Conservation (phyloP, 208 protist species). For the Wallacemonas sp. region DNA sequence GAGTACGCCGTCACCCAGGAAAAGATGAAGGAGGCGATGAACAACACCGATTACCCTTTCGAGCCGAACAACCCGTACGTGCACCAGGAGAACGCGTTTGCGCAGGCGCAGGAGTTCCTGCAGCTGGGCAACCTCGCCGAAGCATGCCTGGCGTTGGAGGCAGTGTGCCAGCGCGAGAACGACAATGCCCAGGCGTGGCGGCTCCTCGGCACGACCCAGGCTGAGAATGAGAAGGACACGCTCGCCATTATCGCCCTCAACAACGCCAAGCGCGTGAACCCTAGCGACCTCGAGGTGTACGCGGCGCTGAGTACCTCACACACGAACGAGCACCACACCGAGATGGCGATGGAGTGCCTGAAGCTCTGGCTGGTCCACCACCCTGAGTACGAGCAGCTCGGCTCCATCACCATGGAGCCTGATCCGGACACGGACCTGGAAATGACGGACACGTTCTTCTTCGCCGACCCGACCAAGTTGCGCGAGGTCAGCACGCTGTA, state of each 20-base stretch:
- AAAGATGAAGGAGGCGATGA: constrained; percentile 29
- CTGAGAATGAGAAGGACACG: constrained; percentile 89
- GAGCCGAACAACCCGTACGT: constrained; percentile 89
- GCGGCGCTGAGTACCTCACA: constrained; percentile 75
- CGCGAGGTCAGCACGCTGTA: constrained; percentile 68
- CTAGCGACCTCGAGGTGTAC: constrained; percentile 70
- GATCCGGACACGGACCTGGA: constrained; percentile 42
- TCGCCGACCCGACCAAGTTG: constrained; percentile 57
- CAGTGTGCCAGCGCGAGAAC: constrained; percentile 77
- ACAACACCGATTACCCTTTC: constrained; percentile 87
- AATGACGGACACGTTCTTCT: constrained; percentile 68
- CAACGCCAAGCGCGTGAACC: constrained; percentile 65
- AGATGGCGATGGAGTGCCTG: constrained; percentile 69
- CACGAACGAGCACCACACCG: constrained; percentile 84
- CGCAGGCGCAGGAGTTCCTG: constrained; percentile 76
- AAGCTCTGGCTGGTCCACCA: constrained; percentile 74
- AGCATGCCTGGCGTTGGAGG: constrained; percentile 88
- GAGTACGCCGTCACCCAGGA: constrained; percentile 77
- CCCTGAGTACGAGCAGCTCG: constrained; percentile 80
- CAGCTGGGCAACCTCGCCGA: constrained; percentile 77
- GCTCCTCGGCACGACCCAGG: constrained; percentile 79
- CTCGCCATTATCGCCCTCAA: constrained; percentile 88
- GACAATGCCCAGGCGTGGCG: constrained; percentile 73
- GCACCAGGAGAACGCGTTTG: constrained; percentile 67
- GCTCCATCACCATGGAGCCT: constrained; percentile 44